phyloP scores from a whole-genome alignment of 1,284 basidiomycete species.

The Bjerkandera adusta region DNA sequence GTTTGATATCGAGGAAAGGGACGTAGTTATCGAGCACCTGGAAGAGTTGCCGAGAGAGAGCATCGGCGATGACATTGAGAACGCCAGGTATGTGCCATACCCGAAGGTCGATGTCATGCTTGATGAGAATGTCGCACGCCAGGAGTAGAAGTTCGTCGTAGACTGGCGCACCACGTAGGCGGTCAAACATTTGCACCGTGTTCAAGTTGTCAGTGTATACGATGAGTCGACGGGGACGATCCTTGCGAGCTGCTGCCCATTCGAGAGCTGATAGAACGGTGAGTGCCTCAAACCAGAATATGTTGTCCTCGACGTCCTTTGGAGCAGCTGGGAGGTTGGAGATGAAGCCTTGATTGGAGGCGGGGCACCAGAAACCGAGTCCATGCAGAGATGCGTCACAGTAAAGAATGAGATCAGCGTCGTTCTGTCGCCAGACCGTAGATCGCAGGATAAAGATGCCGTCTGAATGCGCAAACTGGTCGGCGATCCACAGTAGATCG shows the following conservation, averaged over 20 bases:
- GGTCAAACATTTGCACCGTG: constrained; percentile 34
- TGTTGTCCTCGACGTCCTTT: constrained; percentile 9
- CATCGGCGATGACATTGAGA: constrained; percentile 24
- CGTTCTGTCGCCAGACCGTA: constrained; percentile 21
- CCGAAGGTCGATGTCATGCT: constrained; percentile 21
- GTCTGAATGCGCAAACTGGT: constrained; percentile 19
- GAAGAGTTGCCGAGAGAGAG: constrained; percentile 23
- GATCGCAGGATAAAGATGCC: constrained; percentile 31
- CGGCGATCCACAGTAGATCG: constrained; percentile 33
- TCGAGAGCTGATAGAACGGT: constrained; percentile 18
- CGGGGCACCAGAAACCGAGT: constrained; percentile 32
- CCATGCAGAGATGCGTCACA: constrained; percentile 31
- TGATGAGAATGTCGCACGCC: constrained; percentile 24
- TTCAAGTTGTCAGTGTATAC: constrained; percentile 34
- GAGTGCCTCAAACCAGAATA: constrained; percentile 32
- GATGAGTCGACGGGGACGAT: constrained; percentile 12
- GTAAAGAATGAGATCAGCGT: constrained; percentile 25
- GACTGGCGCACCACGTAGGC: constrained; percentile 21
- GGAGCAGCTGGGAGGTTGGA: constrained; percentile 10
- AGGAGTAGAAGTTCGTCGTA: constrained; percentile 32
- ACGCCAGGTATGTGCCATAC: constrained; percentile 28
- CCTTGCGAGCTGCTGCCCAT: not conserved
- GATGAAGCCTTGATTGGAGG: constrained; percentile 16
- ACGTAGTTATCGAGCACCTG: constrained; percentile 6
- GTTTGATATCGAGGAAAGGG: constrained; percentile 24